These are phyloP conservation scores for Aspergillus sp. DNA, from an alignment of 2,329 filamentous ascomycete genomes.

Conservation along the genomic window DNA sequence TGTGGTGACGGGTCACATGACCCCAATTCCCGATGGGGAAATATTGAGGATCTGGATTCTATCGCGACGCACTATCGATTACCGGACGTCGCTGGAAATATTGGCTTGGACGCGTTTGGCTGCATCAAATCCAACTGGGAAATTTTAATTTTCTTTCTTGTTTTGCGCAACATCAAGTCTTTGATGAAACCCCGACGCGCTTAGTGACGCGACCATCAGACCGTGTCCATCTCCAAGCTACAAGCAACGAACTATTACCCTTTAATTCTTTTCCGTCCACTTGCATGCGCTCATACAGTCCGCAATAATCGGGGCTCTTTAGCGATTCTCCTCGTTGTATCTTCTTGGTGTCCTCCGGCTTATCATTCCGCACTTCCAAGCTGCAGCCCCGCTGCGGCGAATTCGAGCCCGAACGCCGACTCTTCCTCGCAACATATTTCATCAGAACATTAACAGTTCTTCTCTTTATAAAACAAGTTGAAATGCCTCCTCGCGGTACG, in stretches of 20 bases:
- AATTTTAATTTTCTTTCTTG: too few relatives aligned
- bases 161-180: neutral
- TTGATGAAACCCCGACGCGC: neutral
- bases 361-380: neutral
- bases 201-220: neutral
- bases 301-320: too few relatives aligned
- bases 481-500: constrained; percentile 19
- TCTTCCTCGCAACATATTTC: neutral
- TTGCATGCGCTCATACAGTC: too few relatives aligned
- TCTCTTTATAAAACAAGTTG: neutral
- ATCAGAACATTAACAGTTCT: neutral
- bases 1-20: constrained; percentile 33
- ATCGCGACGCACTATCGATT: neutral
- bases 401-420: neutral
- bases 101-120: neutral
- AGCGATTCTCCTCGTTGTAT: neutral
- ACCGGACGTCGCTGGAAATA: neutral
- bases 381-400: neutral
- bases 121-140: too few relatives aligned
- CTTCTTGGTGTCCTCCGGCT: neutral
- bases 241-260: too few relatives aligned
- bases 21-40: constrained; percentile 6
- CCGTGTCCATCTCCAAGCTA: neutral
- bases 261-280: too few relatives aligned
- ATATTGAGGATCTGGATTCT: constrained; percentile 8